Base-by-base conservation (phyloP, 148 eudicot species). In the Rhododendron molle region DNA sequence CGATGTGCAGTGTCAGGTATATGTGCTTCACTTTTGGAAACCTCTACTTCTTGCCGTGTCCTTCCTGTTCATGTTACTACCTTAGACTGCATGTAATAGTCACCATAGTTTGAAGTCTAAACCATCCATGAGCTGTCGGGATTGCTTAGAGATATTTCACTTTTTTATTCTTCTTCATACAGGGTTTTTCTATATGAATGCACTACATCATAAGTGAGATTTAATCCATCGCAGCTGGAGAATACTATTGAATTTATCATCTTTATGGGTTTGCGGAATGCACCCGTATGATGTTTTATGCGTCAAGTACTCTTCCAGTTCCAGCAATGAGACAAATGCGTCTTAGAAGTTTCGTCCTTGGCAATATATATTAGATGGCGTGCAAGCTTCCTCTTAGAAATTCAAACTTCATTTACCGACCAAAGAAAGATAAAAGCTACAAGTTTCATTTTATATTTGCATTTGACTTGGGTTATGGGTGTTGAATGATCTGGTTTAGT, bases 1-100 rank as follows among this genome's bases (percentile, higher is more conserved):
- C 32, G 95, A 95, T 80, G 91, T 95, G 76, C 96, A 94, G 87
- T 95, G 98, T 73, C 98, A 94, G 95, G 96, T 95, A 92, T 62
- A 94, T 94, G 90, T 47, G 72, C 44, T 83, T 18, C 32, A 6
- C 36, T 49, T 34, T 26, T 44, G 46, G 46, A 47, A 78, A 26
- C 60, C 56, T 34, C 77, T 26, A 38, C 60, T 40, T 81, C n/a
- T 23, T 73, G 73, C 80, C 16, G 36, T 40, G 11, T 72, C 32
- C 43, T 62, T 82, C 56, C 23, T 38, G 74, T 82, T 82, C 84
- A 60, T 62, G 34, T 60, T 82, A 11, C 36, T 11, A 69, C 18
- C 74, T 26, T 69, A 26, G 38, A 71, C 76, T 71, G 74, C 11
- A 30, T 71, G 36, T 13, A 71, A 30, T 13, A 7, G 23, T 58